Base-by-base conservation (phyloP, 495 filamentous ascomycete species). In the Penicillium canescens region DNA sequence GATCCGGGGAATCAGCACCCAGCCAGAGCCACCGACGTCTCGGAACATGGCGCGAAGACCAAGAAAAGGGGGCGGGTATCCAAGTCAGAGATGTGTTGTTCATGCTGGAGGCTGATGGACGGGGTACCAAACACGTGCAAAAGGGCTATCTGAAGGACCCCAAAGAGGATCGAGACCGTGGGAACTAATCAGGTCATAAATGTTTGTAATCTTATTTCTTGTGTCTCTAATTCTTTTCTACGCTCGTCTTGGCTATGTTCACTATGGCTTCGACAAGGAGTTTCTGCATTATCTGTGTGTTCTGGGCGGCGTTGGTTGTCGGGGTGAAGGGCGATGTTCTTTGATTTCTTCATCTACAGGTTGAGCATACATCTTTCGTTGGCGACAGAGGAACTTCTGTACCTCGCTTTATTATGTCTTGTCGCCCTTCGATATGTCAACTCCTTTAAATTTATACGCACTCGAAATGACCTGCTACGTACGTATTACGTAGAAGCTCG, bases 71-170 rank as follows among this genome's bases (percentile, higher is more conserved):
- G 5, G 49, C 63, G 16, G 69, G 74, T 0, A 77, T 82, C 51
- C 76, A 80, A 48, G 62, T 80, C 18, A 68, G 79, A 34, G 79
- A 82, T 57, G 60, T 82, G 10, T 50, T 82, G 20, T 78, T 76
- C 43, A 77, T 78, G 61, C 67, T 81, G 13, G 79, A 82, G 55
- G 62, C 69, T 13, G 78, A 82, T 59, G 71, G 78, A 14, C 67
- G 74, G 52, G 74, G 67, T 13, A 65, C 66, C 14, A 69, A 71
- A 23, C 75, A 78, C 60, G 61, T 78, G 18, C 75, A 78, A 56
- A 70, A 72, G 50, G 75, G 71, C 14, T 78, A 76, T 36, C 65
- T 68, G 24, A 76, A 71, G 44, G 73, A 76, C 57, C 56, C 72
- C 40, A 75, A 70, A 61, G 75, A 78, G 53, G 73, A 78, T 42